A percentile compares a stretch with the other conserved stretches of the same genome.
phyloP scores from a whole-genome alignment of 192 early-diverging fungal species.

The Backusella luteola region DNA sequence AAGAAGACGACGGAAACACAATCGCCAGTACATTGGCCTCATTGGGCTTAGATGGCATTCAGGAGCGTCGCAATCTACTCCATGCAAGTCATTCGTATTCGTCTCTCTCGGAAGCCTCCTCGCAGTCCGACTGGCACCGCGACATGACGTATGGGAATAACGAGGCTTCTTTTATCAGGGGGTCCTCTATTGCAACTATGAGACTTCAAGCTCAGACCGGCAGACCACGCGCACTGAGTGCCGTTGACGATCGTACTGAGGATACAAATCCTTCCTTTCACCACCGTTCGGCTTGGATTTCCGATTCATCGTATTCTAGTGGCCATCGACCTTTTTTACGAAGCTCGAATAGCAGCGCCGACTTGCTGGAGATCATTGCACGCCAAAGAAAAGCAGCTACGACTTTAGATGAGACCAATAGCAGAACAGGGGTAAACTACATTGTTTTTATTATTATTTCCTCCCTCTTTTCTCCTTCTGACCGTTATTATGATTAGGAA shows the following conservation, averaged over 20 bases:
- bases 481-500: not conserved
- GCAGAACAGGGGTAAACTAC: constrained; percentile 8
- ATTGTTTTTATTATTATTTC: not conserved
- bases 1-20: constrained; percentile 25
- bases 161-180: constrained; percentile 6
- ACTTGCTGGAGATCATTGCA: constrained; percentile 14
- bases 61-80: not conserved
- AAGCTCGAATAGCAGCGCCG: constrained; percentile 20
- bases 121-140: not conserved
- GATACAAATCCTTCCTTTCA: not conserved
- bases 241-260: not conserved
- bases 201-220: constrained; percentile 12
- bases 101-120: not conserved
- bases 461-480: not conserved
- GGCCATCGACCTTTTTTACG: not conserved
- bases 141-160: not conserved
- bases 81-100: constrained; percentile 4
- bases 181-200: constrained; percentile 9
- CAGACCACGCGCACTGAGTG: constrained; percentile 15
- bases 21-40: constrained; percentile 35
- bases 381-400: constrained; percentile 11
- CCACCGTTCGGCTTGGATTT: not conserved
- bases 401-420: not conserved
- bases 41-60: constrained; percentile 27
- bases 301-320: not conserved